Conservation (phyloP, 2,329 filamentous ascomycete genomes). For the Epichloe brachyelytri region DNA sequence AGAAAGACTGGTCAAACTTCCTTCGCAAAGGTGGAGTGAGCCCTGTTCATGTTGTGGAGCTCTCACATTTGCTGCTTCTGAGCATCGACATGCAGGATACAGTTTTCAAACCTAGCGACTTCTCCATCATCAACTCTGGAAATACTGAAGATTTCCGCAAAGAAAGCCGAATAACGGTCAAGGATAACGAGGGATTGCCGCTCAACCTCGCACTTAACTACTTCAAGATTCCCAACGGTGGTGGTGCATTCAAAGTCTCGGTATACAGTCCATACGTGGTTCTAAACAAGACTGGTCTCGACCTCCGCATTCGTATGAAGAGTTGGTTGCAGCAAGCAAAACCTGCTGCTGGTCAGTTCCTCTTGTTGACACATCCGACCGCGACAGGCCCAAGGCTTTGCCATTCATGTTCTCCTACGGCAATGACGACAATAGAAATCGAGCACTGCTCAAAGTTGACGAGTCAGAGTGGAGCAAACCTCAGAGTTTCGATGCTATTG, state of each 20-base stretch:
- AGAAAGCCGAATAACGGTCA: slow-evolving; percentile 66
- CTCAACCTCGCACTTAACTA: slow-evolving; percentile 83
- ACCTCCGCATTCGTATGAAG: slow-evolving; percentile 80
- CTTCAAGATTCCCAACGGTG: slow-evolving; percentile 77
- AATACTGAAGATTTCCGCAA: slow-evolving; percentile 77
- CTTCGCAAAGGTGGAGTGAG: slow-evolving; percentile 91
- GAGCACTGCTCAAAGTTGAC: slow-evolving; percentile 74
- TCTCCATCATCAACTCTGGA: slow-evolving; percentile 90
- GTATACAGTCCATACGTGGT: slow-evolving; percentile 93
- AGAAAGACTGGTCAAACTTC: slow-evolving; percentile 98
- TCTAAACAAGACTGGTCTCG: slow-evolving; percentile 86
- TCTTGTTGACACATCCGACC: slow-evolving; percentile 31
- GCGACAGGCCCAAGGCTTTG: slow-evolving; percentile 55
- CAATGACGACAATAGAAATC: slow-evolving; percentile 80
- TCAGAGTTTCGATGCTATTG: slow-evolving; percentile 95
- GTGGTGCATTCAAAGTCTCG: slow-evolving; percentile 90
- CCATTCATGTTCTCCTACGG: slow-evolving; percentile 96
- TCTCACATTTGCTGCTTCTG: slow-evolving; percentile 83
- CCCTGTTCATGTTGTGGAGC: slow-evolving; percentile 90
- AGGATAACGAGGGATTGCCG: slow-evolving; percentile 69
- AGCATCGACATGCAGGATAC: slow-evolving; percentile 97
- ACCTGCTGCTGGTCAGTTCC: slow-evolving; percentile 71
- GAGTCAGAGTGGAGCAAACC: slow-evolving; percentile 94
- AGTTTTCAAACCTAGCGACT: slow-evolving; percentile 86
- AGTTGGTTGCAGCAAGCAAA: slow-evolving; percentile 74